Evolutionary conservation across 2,329 filamentous ascomycete genomes (phyloP).

Genomic region (Stachybotrys chartarum): DNA sequence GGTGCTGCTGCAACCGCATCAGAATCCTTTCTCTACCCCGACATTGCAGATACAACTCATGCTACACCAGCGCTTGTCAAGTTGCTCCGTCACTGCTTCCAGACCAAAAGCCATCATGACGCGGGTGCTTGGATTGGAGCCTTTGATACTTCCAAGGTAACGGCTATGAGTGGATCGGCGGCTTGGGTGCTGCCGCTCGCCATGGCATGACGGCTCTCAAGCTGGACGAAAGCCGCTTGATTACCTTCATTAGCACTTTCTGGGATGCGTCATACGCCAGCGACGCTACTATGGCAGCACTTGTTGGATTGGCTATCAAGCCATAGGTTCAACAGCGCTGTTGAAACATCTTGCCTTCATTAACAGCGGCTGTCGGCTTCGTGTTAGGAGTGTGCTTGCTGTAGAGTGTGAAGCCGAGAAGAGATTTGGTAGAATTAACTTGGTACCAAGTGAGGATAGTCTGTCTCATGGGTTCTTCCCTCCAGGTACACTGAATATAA

Average conservation of each 20-base stretch:
- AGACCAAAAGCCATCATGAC: background rate
- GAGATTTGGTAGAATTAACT: background rate
- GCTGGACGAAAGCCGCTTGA: background rate
- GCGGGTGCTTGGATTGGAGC: background rate
- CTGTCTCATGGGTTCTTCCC: background rate
- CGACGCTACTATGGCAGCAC: conserved; percentile 1
- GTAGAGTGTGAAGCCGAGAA: background rate
- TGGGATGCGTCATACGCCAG: conserved; percentile 3
- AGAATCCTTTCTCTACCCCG: background rate
- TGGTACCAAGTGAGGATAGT: background rate
- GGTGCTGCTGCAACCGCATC: background rate
- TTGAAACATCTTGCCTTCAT: background rate
- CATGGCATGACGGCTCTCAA: conserved; percentile 4
- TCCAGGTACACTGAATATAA: background rate
- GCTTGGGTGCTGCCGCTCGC: conserved; percentile 1
- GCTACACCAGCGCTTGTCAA: background rate
- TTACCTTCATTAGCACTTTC: conserved; percentile 1
- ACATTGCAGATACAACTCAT: background rate
- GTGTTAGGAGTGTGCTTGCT: background rate
- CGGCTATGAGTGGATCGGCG: conserved; percentile 2
- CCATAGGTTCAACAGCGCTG: background rate
- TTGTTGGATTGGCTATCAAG: conserved; percentile 1
- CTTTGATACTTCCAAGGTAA: background rate
- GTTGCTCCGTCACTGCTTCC: background rate
- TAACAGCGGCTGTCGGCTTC: background rate